Evolutionary conservation across 208 protist species (phyloP).

Genomic region (Trypanosoma boissoni): DNA sequence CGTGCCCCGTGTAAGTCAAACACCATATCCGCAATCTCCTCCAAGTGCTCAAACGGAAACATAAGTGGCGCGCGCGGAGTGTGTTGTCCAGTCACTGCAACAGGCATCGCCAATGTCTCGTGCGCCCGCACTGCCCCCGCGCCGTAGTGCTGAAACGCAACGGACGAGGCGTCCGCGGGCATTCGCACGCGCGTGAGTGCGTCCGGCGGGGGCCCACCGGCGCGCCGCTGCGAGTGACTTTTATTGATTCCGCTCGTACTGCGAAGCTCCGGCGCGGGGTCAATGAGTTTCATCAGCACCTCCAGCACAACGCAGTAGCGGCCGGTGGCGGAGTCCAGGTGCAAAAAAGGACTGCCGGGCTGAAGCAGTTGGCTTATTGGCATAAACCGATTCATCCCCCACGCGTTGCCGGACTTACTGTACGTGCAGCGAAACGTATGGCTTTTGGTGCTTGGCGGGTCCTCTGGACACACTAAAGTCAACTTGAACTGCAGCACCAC

Average conservation of each 20-base stretch:
- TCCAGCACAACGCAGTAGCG: slow-evolving; percentile 72
- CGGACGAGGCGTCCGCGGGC: slow-evolving; percentile 27
- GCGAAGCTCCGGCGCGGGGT: slow-evolving; percentile 17
- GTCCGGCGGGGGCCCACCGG: no score
- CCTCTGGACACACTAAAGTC: slow-evolving; percentile 50
- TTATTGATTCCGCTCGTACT: slow-evolving; percentile 10
- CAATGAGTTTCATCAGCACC: slow-evolving; percentile 56
- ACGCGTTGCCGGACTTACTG: slow-evolving; percentile 75
- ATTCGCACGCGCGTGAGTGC: slow-evolving; percentile 29
- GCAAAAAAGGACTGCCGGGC: slow-evolving; percentile 60
- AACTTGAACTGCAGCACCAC: slow-evolving; percentile 77
- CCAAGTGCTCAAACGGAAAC: slow-evolving; percentile 85
- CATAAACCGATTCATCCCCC: slow-evolving; percentile 88
- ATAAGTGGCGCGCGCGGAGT: slow-evolving; percentile 47
- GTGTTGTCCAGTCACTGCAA: no score
- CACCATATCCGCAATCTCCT: slow-evolving; percentile 78
- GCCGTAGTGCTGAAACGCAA: slow-evolving; percentile 9
- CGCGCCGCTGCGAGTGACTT: not conserved
- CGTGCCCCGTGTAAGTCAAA: slow-evolving; percentile 85
- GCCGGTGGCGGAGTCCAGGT: slow-evolving; percentile 59
- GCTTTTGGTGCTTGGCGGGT: slow-evolving; percentile 59
- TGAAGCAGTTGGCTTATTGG: slow-evolving; percentile 48
- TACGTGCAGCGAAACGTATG: slow-evolving; percentile 87
- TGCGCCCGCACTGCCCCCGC: not conserved
- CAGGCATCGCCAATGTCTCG: not conserved